Evolutionary conservation across 1,139 yeast species (phyloP).

Genomic region (Debaryomyces singareniensis): DNA sequence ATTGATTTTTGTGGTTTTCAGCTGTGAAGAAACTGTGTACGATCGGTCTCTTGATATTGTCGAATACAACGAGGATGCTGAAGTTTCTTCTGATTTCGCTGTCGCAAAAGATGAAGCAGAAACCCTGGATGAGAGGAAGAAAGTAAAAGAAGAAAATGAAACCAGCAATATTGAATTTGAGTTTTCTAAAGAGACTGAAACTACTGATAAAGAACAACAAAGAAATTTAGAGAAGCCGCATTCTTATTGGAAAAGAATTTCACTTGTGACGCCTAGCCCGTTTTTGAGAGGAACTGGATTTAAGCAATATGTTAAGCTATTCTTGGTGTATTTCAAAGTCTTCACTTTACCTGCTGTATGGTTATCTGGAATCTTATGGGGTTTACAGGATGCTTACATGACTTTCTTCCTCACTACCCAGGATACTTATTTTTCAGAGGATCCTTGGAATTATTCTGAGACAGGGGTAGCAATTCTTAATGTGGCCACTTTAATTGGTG

Average conservation of each 20-base stretch:
- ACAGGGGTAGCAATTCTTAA: constrained; percentile 81
- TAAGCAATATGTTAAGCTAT: constrained; percentile 58
- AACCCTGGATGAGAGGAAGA: constrained; percentile 5
- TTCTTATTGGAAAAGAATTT: constrained; percentile 51
- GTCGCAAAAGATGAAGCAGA: neutral
- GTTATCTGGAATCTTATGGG: constrained; percentile 78
- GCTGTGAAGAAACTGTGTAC: constrained; percentile 73
- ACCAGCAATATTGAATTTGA: no score
- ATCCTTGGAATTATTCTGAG: constrained; percentile 65
- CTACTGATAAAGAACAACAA: constrained; percentile 27
- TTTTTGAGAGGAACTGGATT: constrained; percentile 62
- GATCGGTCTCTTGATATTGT: constrained; percentile 41
- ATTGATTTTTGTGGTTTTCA: constrained; percentile 47
- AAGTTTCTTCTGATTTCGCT: constrained; percentile 7
- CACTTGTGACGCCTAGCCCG: constrained; percentile 62
- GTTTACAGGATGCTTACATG: constrained; percentile 75
- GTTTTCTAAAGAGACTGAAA: neutral
- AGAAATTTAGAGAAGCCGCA: constrained; percentile 10
- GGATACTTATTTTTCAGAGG: constrained; percentile 62
- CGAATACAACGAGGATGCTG: neutral
- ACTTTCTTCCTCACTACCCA: constrained; percentile 77
- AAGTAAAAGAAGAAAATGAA: neutral
- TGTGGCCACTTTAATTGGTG: constrained; percentile 75
- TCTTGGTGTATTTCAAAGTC: constrained; percentile 56
- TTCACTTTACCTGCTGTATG: constrained; percentile 79